Evolutionary conservation across 2,329 filamentous ascomycete genomes (phyloP), one percentile per base, ranked within the genome.

Genomic region (Beauveria rudraprayagi): DNA sequence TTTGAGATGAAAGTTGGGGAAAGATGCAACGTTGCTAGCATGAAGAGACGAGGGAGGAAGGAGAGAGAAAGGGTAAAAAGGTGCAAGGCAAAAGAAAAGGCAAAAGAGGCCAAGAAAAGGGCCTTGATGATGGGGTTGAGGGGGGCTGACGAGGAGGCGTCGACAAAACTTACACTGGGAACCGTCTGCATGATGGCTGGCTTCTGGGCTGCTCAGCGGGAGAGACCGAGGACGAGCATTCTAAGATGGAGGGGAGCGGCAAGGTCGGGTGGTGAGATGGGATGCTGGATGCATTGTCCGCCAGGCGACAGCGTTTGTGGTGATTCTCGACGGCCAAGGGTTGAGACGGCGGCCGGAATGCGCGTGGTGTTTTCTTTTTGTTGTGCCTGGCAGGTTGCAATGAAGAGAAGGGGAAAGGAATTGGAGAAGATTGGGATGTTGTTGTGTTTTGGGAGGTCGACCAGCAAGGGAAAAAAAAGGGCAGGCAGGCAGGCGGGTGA

Each of bases 151-250:
- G 26, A 52, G 46, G 53, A 58, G 61, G 58, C 37, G 14, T 63
- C 34, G 43, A 52, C 50, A 60, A 50, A 70, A 77, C 76, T 75
- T 73, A 78, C 76, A 72, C 74, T 78, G 68, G 80, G 79, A 74
- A 82, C 76, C 67, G 79, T 76, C 77, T 82, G 80, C 80, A 82
- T 82, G 69, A 71, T 79, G 72, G 73, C 73, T 69, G 70, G 69
- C 67, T 69, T 72, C 69, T 73, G 72, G 71, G 73, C 73, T 60
- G 73, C 73, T 60, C 56, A 62, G 70, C 68, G 68, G 68, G 67
- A 71, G 68, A 70, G 69, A 69, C 69, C 69, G 70, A 66, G 69
- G 65, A 65, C 68, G 64, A 67, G 72, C 74, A 75, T 72, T 67
- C 70, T 73, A 72, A 67, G 66, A 43, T 34, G 14, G 47, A 30